Conservation (phyloP, 1,284 basidiomycete genomes). For the Dichomitus squalens region DNA sequence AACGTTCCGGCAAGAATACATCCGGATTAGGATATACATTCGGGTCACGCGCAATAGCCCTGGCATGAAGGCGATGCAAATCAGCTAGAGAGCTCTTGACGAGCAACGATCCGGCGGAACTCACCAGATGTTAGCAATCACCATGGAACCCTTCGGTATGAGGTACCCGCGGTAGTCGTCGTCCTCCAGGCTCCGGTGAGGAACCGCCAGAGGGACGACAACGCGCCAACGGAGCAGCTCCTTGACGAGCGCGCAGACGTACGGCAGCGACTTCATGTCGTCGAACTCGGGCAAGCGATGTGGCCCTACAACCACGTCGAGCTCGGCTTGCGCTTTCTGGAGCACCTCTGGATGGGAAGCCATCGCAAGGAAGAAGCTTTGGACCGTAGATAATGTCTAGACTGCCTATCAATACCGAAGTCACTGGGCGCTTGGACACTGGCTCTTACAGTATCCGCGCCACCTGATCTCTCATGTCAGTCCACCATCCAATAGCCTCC, state of each 20-base stretch:
- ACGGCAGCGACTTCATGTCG: slow-evolving; percentile 30
- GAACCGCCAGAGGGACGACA: slow-evolving; percentile 26
- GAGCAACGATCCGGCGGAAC: neutral
- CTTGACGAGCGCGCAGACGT: slow-evolving; percentile 15
- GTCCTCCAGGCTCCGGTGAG: slow-evolving; percentile 33
- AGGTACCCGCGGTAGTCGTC: slow-evolving; percentile 34
- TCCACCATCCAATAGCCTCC: neutral
- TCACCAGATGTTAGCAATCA: slow-evolving; percentile 34
- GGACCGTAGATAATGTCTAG: slow-evolving; percentile 19
- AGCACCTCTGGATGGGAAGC: slow-evolving; percentile 36
- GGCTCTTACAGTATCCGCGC: slow-evolving; percentile 18
- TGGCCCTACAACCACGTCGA: slow-evolving; percentile 19
- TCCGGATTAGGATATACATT: slow-evolving; percentile 36
- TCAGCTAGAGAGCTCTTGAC: neutral
- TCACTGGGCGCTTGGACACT: neutral
- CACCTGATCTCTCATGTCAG: slow-evolving; percentile 6
- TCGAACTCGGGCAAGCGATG: slow-evolving; percentile 39
- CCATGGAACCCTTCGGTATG: slow-evolving; percentile 31
- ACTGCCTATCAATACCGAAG: neutral
- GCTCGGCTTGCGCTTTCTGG: slow-evolving; percentile 38
- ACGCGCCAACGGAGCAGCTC: slow-evolving; percentile 20
- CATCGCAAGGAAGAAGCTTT: slow-evolving; percentile 40
- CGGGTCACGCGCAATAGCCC: slow-evolving; percentile 30
- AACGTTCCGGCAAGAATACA: slow-evolving; percentile 39
- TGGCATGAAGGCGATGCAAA: neutral